Percentiles rank a stretch among this genome's conserved stretches.
Conservation (phyloP, 192 early-diverging fungal genomes). For the Podila verticillata region DNA sequence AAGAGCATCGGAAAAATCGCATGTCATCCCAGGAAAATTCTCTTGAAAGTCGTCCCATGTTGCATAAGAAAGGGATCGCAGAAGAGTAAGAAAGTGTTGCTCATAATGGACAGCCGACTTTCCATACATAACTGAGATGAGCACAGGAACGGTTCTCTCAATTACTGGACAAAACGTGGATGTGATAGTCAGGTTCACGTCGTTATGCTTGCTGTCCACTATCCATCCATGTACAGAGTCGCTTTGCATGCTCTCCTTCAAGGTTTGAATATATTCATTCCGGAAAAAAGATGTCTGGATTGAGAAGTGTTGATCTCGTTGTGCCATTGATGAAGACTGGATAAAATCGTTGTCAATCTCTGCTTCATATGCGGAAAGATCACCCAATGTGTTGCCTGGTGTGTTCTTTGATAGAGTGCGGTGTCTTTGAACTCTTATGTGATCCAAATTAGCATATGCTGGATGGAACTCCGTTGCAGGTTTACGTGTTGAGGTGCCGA, state of each 20-base stretch:
- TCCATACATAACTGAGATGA: constrained; percentile 15
- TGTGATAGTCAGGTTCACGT: constrained; percentile 19
- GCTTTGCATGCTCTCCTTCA: constrained; percentile 20
- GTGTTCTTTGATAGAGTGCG: not conserved
- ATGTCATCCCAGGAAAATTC: constrained; percentile 16
- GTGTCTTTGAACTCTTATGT: not conserved
- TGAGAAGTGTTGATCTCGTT: constrained; percentile 1
- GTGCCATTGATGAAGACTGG: not conserved
- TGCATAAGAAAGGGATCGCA: not conserved
- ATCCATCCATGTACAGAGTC: constrained; percentile 16
- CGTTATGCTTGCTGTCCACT: not conserved
- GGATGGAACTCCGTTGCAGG: not conserved
- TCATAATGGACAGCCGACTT: constrained; percentile 4
- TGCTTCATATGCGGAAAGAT: not conserved
- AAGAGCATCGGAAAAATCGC: constrained; percentile 21
- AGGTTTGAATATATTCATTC: not conserved
- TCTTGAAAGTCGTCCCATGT: constrained; percentile 8
- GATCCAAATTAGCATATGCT: not conserved
- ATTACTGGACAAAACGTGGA: constrained; percentile 12
- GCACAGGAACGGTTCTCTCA: constrained; percentile 9
- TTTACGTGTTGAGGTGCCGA: not conserved
- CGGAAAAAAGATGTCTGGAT: constrained; percentile 7
- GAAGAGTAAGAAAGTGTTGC: constrained; percentile 7
- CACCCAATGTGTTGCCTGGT: constrained; percentile 1
- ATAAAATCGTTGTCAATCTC: not conserved